A percentile compares a stretch with the other conserved stretches of the same genome.
Conservation (phyloP, 805 yeast genomes). For the Kluyveromyces nonfermentans region DNA sequence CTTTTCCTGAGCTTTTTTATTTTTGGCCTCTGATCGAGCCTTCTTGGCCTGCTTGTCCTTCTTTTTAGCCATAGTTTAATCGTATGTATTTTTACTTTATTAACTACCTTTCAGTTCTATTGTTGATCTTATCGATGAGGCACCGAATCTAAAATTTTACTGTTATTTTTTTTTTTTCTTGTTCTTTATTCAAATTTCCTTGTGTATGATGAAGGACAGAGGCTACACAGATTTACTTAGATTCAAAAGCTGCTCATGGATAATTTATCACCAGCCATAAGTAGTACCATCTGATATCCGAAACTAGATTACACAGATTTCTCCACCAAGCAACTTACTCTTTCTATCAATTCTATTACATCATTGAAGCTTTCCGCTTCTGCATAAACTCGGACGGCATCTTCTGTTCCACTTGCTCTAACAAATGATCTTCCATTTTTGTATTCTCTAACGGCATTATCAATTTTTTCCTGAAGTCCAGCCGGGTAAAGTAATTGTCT, state of each 20-base stretch:
- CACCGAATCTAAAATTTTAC: too few relatives aligned
- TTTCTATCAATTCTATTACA: constrained; percentile 37
- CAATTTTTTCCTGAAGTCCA: constrained; percentile 70
- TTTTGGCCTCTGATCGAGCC: constrained; percentile 78
- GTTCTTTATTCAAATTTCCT: too few relatives aligned
- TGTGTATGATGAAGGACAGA: too few relatives aligned
- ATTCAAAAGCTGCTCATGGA: neutral
- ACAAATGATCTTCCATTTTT: constrained; percentile 77
- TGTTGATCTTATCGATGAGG: neutral
- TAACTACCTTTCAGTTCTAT: neutral
- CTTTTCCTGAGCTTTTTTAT: constrained; percentile 63
- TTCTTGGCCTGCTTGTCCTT: constrained; percentile 87
- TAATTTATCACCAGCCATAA: neutral
- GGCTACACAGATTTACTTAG: too few relatives aligned
- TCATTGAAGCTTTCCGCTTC: constrained; percentile 57
- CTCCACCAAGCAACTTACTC: constrained; percentile 33
- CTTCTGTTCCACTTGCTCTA: constrained; percentile 96
- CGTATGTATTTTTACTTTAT: too few relatives aligned
- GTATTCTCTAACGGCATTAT: constrained; percentile 47
- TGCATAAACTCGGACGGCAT: constrained; percentile 92
- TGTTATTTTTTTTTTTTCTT: too few relatives aligned
- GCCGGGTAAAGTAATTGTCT: constrained; percentile 65
- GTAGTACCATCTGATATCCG: neutral
- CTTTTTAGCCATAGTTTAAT: constrained; percentile 75
- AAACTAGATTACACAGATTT: neutral